Conservation (phyloP, 768 basidiomycete genomes). For the Tylopilus rubrobrunneus region DNA sequence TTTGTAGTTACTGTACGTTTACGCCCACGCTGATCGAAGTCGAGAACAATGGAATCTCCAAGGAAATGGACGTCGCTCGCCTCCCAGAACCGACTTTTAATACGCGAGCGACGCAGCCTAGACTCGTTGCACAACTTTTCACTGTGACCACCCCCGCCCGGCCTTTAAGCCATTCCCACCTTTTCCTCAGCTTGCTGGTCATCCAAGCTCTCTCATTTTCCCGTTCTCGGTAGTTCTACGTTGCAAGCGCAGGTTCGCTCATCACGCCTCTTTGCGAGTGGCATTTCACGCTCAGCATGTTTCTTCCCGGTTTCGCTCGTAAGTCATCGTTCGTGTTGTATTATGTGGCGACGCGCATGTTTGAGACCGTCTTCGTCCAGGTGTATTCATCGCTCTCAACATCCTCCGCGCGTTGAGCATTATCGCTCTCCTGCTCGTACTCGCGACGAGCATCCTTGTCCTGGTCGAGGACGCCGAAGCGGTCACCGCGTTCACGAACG, state of each 20-base stretch:
- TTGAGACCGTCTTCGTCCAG: slow-evolving; percentile 20
- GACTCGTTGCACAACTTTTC: not conserved
- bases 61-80: slow-evolving; percentile 13
- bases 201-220: slow-evolving; percentile 12
- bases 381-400: slow-evolving; percentile 74
- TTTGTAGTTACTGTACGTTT: slow-evolving; percentile 12
- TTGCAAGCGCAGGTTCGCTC: slow-evolving; percentile 23
- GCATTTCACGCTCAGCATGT: slow-evolving; percentile 46
- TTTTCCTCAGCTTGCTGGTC: slow-evolving; percentile 25
- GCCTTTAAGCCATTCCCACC: not conserved
- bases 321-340: slow-evolving; percentile 1
- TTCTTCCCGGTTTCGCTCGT: slow-evolving; percentile 29
- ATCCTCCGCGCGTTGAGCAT: slow-evolving; percentile 71
- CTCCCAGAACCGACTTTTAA: slow-evolving; percentile 1
- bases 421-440: slow-evolving; percentile 74
- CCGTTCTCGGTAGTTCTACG: not conserved
- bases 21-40: not conserved
- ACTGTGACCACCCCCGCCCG: not conserved
- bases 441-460: slow-evolving; percentile 69
- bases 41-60: slow-evolving; percentile 27
- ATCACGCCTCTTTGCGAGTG: not conserved
- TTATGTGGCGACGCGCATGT: not conserved
- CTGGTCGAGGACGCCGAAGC: slow-evolving; percentile 74
- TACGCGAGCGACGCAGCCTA: not conserved
- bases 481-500: slow-evolving; percentile 59